Percentiles rank a stretch among this genome's conserved stretches.
phyloP scores from a whole-genome alignment of 1,284 basidiomycete genomes.

The Peniophora sp. region DNA sequence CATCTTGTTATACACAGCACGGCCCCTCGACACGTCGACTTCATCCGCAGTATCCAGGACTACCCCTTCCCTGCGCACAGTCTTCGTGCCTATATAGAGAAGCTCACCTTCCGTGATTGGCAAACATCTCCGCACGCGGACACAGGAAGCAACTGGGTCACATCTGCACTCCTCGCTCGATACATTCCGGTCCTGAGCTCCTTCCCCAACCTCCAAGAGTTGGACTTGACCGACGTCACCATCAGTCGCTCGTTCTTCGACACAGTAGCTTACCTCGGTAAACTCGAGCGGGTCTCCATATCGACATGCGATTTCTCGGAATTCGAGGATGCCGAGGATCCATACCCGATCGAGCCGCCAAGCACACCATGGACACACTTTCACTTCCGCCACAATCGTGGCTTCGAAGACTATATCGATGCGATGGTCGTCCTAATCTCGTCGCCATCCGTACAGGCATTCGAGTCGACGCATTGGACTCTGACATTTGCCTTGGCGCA shows the following conservation, averaged over 20 bases:
- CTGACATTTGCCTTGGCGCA: not conserved
- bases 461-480: not conserved
- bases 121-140: not conserved
- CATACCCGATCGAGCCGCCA: not conserved
- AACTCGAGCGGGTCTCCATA: not conserved
- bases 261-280: not conserved
- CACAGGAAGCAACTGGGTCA: not conserved
- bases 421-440: not conserved
- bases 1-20: slow-evolving; percentile 4
- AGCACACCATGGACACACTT: not conserved
- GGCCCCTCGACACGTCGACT: slow-evolving; percentile 3
- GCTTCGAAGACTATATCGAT: not conserved
- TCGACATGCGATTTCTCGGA: not conserved
- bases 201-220: not conserved
- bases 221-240: not conserved
- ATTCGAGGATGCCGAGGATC: not conserved
- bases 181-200: not conserved
- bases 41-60: not conserved
- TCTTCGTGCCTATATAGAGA: not conserved
- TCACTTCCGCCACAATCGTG: not conserved
- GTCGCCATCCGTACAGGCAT: not conserved
- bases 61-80: not conserved
- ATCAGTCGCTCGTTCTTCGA: not conserved
- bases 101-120: not conserved
- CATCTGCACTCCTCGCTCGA: not conserved